Evolutionary conservation across 495 filamentous ascomycete species (phyloP), one percentile per base, ranked within the genome.

Genomic region (Talaromyces adpressus): DNA sequence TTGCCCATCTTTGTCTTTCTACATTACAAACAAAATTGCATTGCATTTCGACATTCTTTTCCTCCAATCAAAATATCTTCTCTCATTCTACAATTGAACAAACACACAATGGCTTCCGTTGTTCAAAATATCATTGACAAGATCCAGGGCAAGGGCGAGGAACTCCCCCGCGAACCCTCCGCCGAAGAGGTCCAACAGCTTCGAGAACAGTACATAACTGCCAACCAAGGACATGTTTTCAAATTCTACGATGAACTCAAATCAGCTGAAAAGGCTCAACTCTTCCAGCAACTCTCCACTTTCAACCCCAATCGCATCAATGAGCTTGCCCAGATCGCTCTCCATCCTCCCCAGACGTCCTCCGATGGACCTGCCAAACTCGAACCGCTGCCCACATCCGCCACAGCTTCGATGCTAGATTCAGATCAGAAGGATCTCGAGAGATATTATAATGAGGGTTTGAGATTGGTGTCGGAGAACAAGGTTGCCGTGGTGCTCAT

Each of bases 401-500:
- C 91, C 14, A 90, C 85, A 34, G 93, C 93, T 30, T 97, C 92
- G 51, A 91, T 97, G 68, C 84, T 97, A 67, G 94, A 98, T 76
- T 96, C 92, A 63, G 85, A 91, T 68, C 74, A 85, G 39, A 83
- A 87, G 56, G 91, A 93, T 67, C 84, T 97, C 61, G 81, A 92
- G 64, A 81, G 79, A 73, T 99, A 93, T 92, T 92, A 96, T 68
- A 73, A 91, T 58, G 75, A 81, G n/a, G 94, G 94, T 51, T 78
- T 98, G 61, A 86, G 92, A 71, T 75, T 92, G 68, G 94, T 97
- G 65, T 87, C 90, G 12, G 82, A 88, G 68, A 93, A 93, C 79
- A 89, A 93, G 76, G 94, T 97, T 32, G 95, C 88, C 9, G 94
- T 99, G 29, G 92, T 99, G 32, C 81, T 99, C 70, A 92, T 99